Conservation (phyloP, 768 basidiomycete species). For the Phylloporus scabripes region DNA sequence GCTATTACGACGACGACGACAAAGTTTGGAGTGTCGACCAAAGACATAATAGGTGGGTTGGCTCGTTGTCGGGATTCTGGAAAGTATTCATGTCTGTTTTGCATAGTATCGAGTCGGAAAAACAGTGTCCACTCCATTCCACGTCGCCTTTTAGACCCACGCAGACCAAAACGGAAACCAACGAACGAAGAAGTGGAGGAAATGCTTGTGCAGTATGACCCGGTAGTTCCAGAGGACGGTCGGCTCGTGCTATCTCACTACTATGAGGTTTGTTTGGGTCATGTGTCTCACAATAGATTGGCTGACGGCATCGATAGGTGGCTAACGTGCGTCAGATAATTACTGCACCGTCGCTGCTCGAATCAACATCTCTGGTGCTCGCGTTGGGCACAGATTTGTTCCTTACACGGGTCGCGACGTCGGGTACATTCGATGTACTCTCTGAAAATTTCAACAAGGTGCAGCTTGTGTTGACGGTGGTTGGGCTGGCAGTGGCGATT, state of each 20-base stretch:
- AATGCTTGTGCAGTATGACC: constrained; percentile 79
- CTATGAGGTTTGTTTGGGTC: constrained; percentile 39
- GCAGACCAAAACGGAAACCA: constrained; percentile 72
- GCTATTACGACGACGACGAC: constrained; percentile 74
- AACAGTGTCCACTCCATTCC: constrained; percentile 73
- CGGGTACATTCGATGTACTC: constrained; percentile 88
- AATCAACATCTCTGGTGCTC: constrained; percentile 88
- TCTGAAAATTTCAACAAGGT: constrained; percentile 90
- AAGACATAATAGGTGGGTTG: constrained; percentile 75
- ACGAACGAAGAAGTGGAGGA: constrained; percentile 81
- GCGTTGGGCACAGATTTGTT: constrained; percentile 88
- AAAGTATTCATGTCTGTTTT: background rate
- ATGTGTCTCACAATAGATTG: constrained; percentile 7
- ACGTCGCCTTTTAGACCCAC: constrained; percentile 71
- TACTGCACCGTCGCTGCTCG: constrained; percentile 79
- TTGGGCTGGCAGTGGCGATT: constrained; percentile 68
- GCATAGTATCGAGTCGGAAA: constrained; percentile 68
- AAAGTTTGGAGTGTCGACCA: constrained; percentile 81
- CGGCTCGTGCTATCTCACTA: constrained; percentile 51
- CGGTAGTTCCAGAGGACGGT: constrained; percentile 66
- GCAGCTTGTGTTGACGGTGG: constrained; percentile 81
- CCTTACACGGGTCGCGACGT: constrained; percentile 77
- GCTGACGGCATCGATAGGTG: constrained; percentile 41
- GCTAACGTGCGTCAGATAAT: constrained; percentile 62
- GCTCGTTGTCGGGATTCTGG: background rate